A percentile compares a stretch with the other conserved stretches of the same genome.
Evolutionary conservation across 2,329 filamentous ascomycete species (phyloP).

Genomic region (Diaporthe aspalathi): DNA sequence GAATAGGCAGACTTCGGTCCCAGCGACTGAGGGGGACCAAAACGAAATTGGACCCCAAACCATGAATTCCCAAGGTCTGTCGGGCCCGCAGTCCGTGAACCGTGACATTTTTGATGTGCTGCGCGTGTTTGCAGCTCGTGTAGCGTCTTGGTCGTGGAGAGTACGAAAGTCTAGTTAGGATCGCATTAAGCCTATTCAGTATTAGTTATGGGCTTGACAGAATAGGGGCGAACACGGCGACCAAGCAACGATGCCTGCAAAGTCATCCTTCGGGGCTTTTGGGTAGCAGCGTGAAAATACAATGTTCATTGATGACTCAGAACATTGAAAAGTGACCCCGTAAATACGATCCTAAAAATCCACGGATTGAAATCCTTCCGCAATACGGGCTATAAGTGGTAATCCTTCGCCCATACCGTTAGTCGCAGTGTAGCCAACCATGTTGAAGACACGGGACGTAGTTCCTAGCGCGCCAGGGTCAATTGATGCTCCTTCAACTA

Average conservation of each 20-base stretch:
- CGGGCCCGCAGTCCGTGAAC: background rate
- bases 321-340: conserved; percentile 12
- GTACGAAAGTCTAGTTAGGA: conserved; percentile 2
- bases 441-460: no score
- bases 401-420: background rate
- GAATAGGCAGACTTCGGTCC: background rate
- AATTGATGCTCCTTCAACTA: background rate
- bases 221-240: background rate
- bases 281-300: conserved; percentile 21
- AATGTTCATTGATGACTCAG: background rate
- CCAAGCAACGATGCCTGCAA: background rate
- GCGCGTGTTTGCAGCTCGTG: background rate
- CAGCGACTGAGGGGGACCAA: background rate
- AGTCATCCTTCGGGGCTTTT: conserved; percentile 11
- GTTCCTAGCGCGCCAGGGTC: background rate
- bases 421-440: background rate
- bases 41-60: background rate
- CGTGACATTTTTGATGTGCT: background rate
- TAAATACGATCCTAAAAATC: background rate
- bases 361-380: background rate
- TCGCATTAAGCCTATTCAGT: conserved; percentile 26
- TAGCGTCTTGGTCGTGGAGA: background rate
- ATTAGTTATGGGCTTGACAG: background rate
- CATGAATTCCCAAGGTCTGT: background rate
- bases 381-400: background rate